A percentile compares a stretch with the other conserved stretches of the same genome.
Evolutionary conservation across 2,329 filamentous ascomycete species (phyloP).

Genomic region (Blastomyces parvus): DNA sequence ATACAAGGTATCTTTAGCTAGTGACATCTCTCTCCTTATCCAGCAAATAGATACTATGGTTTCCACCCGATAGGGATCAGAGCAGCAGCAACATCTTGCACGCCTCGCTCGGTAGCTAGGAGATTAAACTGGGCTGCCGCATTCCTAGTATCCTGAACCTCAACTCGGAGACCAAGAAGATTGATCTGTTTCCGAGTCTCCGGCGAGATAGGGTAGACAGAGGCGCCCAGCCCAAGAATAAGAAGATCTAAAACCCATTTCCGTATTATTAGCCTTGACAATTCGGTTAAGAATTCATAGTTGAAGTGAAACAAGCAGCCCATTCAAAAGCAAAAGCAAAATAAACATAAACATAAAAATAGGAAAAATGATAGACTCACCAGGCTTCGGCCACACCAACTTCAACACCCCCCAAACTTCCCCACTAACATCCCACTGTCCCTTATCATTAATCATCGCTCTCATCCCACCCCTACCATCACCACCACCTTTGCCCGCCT

Average conservation of each 20-base stretch:
- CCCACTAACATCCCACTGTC: constrained; percentile 67
- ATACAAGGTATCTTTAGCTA: neutral
- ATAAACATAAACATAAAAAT: constrained; percentile 6
- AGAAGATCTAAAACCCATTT: constrained; percentile 56
- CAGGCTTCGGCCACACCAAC: constrained; percentile 77
- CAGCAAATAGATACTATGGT: constrained; percentile 25
- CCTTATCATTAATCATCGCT: constrained; percentile 60
- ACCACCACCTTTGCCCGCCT: constrained; percentile 27
- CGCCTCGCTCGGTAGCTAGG: constrained; percentile 84
- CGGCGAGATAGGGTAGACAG: constrained; percentile 66
- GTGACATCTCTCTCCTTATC: neutral
- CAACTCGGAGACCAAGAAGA: constrained; percentile 70
- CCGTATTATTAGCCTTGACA: constrained; percentile 12
- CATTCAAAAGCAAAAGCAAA: constrained; percentile 3
- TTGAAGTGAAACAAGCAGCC: neutral
- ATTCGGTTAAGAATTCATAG: neutral
- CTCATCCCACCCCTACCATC: constrained; percentile 32
- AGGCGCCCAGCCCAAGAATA: constrained; percentile 74
- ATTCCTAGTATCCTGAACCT: constrained; percentile 86
- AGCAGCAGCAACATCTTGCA: constrained; percentile 75
- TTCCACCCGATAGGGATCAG: constrained; percentile 79
- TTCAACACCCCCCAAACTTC: constrained; percentile 66
- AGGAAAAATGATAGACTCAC: constrained; percentile 42
- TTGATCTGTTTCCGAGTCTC: constrained; percentile 63
- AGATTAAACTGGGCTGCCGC: constrained; percentile 92